Base-by-base conservation (phyloP, 352 stramenopile species). In the Pythium folliculosum region DNA sequence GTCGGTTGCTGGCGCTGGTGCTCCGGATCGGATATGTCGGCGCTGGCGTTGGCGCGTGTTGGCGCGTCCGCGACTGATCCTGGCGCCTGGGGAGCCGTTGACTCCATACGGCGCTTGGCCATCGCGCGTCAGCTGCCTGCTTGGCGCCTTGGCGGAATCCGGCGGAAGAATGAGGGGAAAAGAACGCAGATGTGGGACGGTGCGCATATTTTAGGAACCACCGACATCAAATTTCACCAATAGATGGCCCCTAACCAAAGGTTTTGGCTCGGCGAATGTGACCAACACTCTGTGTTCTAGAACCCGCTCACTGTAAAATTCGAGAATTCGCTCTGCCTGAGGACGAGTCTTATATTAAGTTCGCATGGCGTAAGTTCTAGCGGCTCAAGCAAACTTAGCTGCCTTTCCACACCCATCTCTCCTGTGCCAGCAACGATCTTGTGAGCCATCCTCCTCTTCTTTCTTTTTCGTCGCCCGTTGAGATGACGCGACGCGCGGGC, bases 151-250 rank as follows among this genome's bases (percentile, higher is more conserved):
- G 35, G 35, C 6, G 35, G 35, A 40, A 40, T 12, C 6, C 12
- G 35, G 35, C 35, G 6, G 12, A 40, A 6, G 35, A 12, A 40
- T 6, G 6, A 12, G 35, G 35, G 35, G 35, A 40, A 40, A 40
- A 40, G 12, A 40, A 40, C 35, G 35, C 8, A 14, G 7, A 38
- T 40, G 7, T 30, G 52, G 19, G 13, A 4, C 19, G 16, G 22
- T 21, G 35, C 57, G 58, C 40, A 72, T 63, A 72, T 67, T 67
- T 67, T 60, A 48, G 50, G 65, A 71, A 66, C 38, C 40, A 51
- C 8, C 5, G 9, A 60, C 23, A 3, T 21, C 19, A 66, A 71
- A 67, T 60, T 50, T 65, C 51, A 61, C 38, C 48, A 70, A 64
- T 40, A 14, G 40, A 47, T 5, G 17, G 2, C 22, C 10, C 27